phyloP scores from a whole-genome alignment of 495 filamentous ascomycete genomes.

The Penicillium paxilli region DNA sequence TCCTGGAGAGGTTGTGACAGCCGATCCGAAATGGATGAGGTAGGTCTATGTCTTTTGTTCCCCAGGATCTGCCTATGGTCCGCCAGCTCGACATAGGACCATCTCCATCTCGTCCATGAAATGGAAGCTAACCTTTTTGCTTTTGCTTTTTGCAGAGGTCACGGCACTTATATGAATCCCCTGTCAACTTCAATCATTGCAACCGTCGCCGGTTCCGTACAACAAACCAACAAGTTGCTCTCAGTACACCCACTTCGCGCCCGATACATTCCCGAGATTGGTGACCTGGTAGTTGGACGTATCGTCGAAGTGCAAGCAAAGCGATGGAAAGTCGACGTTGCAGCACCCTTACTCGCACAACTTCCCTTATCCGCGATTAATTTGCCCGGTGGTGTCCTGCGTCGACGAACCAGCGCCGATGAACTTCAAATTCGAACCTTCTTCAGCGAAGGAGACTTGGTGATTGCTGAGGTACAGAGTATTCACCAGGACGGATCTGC shows the following conservation, averaged over 20 bases:
- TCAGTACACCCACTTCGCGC: slow-evolving; percentile 85
- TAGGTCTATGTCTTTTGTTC: slow-evolving; percentile 35
- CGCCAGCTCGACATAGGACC: neutral
- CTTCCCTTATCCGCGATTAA: slow-evolving; percentile 90
- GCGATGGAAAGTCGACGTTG: slow-evolving; percentile 93
- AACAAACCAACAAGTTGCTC: slow-evolving; percentile 93
- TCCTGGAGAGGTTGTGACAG: slow-evolving; percentile 84
- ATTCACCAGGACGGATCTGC: slow-evolving; percentile 80
- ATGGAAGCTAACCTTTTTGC: slow-evolving; percentile 9
- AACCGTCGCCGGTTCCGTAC: slow-evolving; percentile 82
- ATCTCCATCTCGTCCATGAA: neutral
- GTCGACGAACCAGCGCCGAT: slow-evolving; percentile 87
- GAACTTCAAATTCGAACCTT: slow-evolving; percentile 94
- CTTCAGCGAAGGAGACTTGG: slow-evolving; percentile 85
- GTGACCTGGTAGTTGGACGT: slow-evolving; percentile 90
- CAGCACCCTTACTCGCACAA: slow-evolving; percentile 74
- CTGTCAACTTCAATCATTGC: slow-evolving; percentile 69
- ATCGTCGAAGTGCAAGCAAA: slow-evolving; percentile 88
- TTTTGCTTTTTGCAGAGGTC: slow-evolving; percentile 58
- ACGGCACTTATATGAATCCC: slow-evolving; percentile 72
- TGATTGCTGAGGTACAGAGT: slow-evolving; percentile 89
- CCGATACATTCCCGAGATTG: slow-evolving; percentile 94
- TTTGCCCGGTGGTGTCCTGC: slow-evolving; percentile 87
- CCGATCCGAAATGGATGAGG: slow-evolving; percentile 97
- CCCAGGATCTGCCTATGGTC: neutral